A percentile compares a stretch with the other conserved stretches of the same genome.
Conservation (phyloP, 192 early-diverging fungal genomes). For the Backusella tarrabulga region DNA sequence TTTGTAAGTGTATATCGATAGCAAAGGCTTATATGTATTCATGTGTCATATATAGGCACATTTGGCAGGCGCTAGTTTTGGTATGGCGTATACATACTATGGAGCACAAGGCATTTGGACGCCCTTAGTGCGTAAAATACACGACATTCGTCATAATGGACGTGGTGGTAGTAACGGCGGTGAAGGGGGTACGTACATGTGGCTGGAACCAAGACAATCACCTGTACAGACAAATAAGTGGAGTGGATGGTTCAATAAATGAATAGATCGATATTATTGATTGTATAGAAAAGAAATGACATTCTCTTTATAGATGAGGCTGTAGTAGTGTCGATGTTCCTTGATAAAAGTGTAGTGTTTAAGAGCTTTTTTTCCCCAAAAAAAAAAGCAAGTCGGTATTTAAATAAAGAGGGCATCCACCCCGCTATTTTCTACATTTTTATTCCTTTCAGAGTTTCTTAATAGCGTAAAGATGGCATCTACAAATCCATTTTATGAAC, state of each 20-base stretch:
- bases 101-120: slow-evolving; percentile 47
- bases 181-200: background rate
- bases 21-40: background rate
- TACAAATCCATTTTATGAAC: slow-evolving; percentile 14
- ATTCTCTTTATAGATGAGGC: too few species aligned
- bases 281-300: background rate
- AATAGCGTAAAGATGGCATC: slow-evolving; percentile 12
- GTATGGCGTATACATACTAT: slow-evolving; percentile 55
- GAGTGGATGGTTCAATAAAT: slow-evolving; percentile 6
- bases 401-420: background rate
- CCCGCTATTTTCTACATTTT: background rate
- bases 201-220: background rate
- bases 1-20: slow-evolving; percentile 49
- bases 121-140: slow-evolving; percentile 34
- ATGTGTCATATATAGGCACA: slow-evolving; percentile 46
- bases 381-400: background rate
- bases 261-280: background rate
- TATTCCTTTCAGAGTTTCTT: background rate
- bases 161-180: slow-evolving; percentile 5
- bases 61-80: slow-evolving; percentile 63
- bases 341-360: background rate
- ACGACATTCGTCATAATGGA: slow-evolving; percentile 15
- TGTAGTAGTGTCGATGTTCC: background rate
- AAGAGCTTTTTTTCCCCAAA: background rate
- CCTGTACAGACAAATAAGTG: background rate